A percentile compares a stretch with the other conserved stretches of the same genome.
Evolutionary conservation across 2,329 filamentous ascomycete species (phyloP).

Genomic region (Aaosphaeria arxii): DNA sequence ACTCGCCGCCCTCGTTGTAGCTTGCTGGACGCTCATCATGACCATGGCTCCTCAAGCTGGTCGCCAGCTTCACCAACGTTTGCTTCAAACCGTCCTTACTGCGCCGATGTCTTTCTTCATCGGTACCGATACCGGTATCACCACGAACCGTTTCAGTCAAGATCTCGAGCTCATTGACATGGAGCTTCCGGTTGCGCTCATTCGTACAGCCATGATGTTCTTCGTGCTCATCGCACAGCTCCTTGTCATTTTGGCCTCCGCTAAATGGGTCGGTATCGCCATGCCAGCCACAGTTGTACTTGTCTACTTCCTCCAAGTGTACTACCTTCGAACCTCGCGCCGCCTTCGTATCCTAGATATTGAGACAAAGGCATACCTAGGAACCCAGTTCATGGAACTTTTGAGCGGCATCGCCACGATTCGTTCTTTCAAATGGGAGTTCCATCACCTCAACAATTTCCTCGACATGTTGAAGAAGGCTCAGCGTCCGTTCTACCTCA

Average conservation of each 20-base stretch:
- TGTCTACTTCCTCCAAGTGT: slow-evolving; percentile 45
- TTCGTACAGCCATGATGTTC: slow-evolving; percentile 8
- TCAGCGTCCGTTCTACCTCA: slow-evolving; percentile 39
- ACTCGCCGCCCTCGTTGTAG: slow-evolving; percentile 4
- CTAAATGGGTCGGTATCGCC: slow-evolving; percentile 13
- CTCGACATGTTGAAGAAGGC: slow-evolving; percentile 24
- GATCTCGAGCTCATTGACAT: slow-evolving; percentile 43
- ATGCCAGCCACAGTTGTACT: slow-evolving; percentile 40
- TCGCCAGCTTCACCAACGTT: slow-evolving; percentile 42
- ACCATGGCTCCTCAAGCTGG: slow-evolving; percentile 49
- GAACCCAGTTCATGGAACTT: slow-evolving; percentile 50
- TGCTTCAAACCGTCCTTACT: slow-evolving; percentile 44
- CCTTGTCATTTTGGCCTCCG: slow-evolving; percentile 8
- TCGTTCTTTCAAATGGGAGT: slow-evolving; percentile 46
- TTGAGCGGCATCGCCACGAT: slow-evolving; percentile 47
- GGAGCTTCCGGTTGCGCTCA: slow-evolving; percentile 28
- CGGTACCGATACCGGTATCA: slow-evolving; percentile 37
- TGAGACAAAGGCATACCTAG: slow-evolving; percentile 46
- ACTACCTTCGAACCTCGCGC: slow-evolving; percentile 44
- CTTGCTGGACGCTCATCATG: slow-evolving; percentile 41
- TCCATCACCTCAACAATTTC: slow-evolving; percentile 3
- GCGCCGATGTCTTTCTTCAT: slow-evolving; percentile 34
- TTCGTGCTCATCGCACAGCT: slow-evolving; percentile 9
- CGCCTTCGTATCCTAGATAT: slow-evolving; percentile 51
- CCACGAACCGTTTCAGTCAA: slow-evolving; percentile 41